A percentile compares a stretch with the other conserved stretches of the same genome.
Conservation (phyloP, 148 eudicot genomes). For the Amaranthus hypochondriacus region DNA sequence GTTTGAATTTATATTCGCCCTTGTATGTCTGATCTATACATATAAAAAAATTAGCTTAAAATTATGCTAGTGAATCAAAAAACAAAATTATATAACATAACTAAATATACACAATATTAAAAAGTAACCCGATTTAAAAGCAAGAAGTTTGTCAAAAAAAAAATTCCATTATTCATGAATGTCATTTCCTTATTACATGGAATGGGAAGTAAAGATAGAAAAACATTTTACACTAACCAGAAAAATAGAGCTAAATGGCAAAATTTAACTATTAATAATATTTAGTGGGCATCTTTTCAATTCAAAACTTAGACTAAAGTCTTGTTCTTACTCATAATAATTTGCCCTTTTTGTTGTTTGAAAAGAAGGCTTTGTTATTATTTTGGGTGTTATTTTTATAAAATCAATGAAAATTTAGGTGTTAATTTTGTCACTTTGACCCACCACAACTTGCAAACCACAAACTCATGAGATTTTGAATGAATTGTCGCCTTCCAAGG, state of each 20-base stretch:
- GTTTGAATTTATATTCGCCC: too few relatives aligned
- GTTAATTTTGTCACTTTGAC: slow-evolving; percentile 25
- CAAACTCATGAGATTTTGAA: slow-evolving; percentile 9
- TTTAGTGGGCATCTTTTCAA: slow-evolving; percentile 15
- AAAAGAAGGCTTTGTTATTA: neutral
- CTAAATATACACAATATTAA: too few relatives aligned
- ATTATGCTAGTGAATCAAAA: too few relatives aligned
- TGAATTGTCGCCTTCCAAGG: slow-evolving; percentile 7
- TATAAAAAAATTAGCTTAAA: too few relatives aligned
- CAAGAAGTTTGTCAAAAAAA: too few relatives aligned
- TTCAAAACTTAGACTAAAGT: slow-evolving; percentile 2
- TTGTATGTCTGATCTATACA: too few relatives aligned
- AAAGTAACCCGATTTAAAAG: too few relatives aligned
- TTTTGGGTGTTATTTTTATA: neutral
- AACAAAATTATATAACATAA: too few relatives aligned
- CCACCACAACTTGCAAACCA: slow-evolving; percentile 28
- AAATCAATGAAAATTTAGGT: slow-evolving; percentile 4
- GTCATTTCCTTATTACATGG: neutral
- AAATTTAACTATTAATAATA: neutral
- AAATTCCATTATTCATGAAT: too few relatives aligned
- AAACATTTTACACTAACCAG: neutral
- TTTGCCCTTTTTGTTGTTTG: neutral
- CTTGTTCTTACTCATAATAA: slow-evolving; percentile 5
- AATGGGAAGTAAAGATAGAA: neutral
- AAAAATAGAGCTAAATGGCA: neutral